These are phyloP conservation scores for Saccharomycopsis hybrid DNA, from an alignment of 1,139 yeast genomes.

Conservation along the genomic window DNA sequence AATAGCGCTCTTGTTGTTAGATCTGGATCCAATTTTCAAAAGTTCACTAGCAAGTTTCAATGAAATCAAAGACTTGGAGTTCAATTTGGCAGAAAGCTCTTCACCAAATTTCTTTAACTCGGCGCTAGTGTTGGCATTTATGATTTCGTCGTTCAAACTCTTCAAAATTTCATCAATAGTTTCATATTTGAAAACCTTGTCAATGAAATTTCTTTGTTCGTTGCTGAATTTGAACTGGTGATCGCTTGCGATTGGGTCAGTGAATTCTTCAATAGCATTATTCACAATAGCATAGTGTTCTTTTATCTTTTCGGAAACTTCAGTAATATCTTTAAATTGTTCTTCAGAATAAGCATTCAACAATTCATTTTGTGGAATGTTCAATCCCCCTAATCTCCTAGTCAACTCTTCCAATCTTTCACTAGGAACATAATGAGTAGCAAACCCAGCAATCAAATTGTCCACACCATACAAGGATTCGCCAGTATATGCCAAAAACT, in stretches of 20 bases:
- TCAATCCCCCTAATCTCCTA: conserved; percentile 53
- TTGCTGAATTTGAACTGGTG: conserved; percentile 54
- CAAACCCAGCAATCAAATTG: conserved; percentile 77
- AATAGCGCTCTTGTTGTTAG: conserved; percentile 60
- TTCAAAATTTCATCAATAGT: conserved; percentile 58
- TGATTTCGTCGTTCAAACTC: conserved; percentile 38
- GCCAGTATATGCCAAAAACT: conserved; percentile 87
- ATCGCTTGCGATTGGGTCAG: conserved; percentile 59
- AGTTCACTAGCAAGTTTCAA: conserved; percentile 68
- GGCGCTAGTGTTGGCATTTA: conserved; percentile 22
- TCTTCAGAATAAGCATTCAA: conserved; percentile 14
- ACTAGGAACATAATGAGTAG: conserved; percentile 82
- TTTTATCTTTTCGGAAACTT: conserved; percentile 23
- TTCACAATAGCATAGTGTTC: conserved; percentile 42
- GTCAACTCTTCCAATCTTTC: conserved; percentile 57
- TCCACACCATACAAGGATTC: conserved; percentile 71
- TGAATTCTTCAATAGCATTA: conserved; percentile 69
- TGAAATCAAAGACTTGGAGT: conserved; percentile 62
- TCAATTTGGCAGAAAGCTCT: conserved; percentile 48
- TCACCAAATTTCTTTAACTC: conserved; percentile 66
- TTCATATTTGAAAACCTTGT: conserved; percentile 54
- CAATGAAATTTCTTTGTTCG: conserved; percentile 58
- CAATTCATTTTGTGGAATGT: conserved; percentile 22
- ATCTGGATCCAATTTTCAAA: conserved; percentile 53
- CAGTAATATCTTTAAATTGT: conserved; percentile 11